phyloP scores from a whole-genome alignment of 176 grass and related monocot species.

The Avena atlantica region DNA sequence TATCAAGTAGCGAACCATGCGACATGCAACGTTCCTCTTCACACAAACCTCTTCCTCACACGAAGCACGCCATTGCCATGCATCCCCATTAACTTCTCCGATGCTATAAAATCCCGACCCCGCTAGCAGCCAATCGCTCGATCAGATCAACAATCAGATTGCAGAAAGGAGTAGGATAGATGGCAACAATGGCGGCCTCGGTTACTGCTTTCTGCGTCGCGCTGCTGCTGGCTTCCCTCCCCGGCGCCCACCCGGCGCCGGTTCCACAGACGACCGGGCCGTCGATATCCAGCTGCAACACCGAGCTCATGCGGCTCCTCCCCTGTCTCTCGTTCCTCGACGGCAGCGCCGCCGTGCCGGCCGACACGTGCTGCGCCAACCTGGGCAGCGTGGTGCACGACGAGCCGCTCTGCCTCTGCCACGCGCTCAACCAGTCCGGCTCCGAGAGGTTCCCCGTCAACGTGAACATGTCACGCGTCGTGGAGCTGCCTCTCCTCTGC shows the following conservation, averaged over 20 bases:
- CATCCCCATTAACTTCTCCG: slow-evolving; percentile 7
- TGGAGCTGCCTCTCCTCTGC: slow-evolving; percentile 69
- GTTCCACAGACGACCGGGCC: slow-evolving; percentile 21
- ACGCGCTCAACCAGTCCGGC: slow-evolving; percentile 60
- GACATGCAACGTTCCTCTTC: slow-evolving; percentile 26
- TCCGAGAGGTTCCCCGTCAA: slow-evolving; percentile 49
- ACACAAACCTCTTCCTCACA: neutral
- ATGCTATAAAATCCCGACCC: slow-evolving; percentile 32
- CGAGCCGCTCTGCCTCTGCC: slow-evolving; percentile 73
- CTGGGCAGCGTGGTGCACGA: slow-evolving; percentile 67
- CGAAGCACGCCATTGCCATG: slow-evolving; percentile 44
- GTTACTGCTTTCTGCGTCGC: neutral
- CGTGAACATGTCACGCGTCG: slow-evolving; percentile 63
- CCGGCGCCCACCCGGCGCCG: neutral
- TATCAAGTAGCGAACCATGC: neutral
- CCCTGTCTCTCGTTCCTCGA: slow-evolving; percentile 69
- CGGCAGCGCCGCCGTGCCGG: slow-evolving; percentile 42
- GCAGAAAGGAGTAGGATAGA: neutral
- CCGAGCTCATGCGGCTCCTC: slow-evolving; percentile 56
- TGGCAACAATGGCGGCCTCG: slow-evolving; percentile 36
- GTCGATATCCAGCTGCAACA: slow-evolving; percentile 42
- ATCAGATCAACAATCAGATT: neutral
- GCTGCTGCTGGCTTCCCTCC: slow-evolving; percentile 24
- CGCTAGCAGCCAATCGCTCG: neutral
- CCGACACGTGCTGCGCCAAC: slow-evolving; percentile 75